Percentiles rank a stretch among this genome's conserved stretches.
Conservation (phyloP, 768 basidiomycete species). For the Punctularia strigosozonata region DNA sequence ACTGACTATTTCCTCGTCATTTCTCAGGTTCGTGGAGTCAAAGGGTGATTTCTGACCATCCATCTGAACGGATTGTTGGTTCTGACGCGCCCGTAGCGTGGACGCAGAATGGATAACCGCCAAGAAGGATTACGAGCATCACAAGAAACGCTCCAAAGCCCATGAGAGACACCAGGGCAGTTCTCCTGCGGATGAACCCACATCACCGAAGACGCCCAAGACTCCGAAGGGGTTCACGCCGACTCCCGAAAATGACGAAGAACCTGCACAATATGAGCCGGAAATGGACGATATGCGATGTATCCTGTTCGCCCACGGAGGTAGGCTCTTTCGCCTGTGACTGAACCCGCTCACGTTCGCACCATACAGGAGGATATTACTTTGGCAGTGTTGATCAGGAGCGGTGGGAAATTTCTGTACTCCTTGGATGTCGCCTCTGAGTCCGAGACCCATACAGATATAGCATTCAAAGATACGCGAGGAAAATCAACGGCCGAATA, state of each 20-base stretch:
- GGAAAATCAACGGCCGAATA: slow-evolving; percentile 87
- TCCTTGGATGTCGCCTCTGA: not conserved
- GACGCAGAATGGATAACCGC: slow-evolving; percentile 83
- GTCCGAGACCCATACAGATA: slow-evolving; percentile 27
- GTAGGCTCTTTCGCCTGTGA: slow-evolving; percentile 21
- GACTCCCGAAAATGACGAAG: slow-evolving; percentile 9
- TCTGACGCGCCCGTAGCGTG: slow-evolving; percentile 34
- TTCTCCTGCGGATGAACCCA: slow-evolving; percentile 7
- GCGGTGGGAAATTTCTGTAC: slow-evolving; percentile 25
- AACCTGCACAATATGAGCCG: slow-evolving; percentile 24
- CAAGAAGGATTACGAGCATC: slow-evolving; percentile 72
- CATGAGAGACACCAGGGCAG: slow-evolving; percentile 21
- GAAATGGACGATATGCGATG: slow-evolving; percentile 81
- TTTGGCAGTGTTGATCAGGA: slow-evolving; percentile 76
- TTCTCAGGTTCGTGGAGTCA: no score
- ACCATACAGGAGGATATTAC: slow-evolving; percentile 59
- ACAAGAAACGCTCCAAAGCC: slow-evolving; percentile 44
- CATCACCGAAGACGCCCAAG: slow-evolving; percentile 9
- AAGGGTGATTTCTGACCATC: slow-evolving; percentile 41
- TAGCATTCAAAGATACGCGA: slow-evolving; percentile 72
- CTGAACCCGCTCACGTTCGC: slow-evolving; percentile 7
- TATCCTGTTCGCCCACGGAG: slow-evolving; percentile 74
- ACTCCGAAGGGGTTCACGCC: slow-evolving; percentile 11
- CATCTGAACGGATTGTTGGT: not conserved
- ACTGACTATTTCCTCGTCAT: no score